Conservation (phyloP, 106 monocot species). For the Dioscorea dumetorum region DNA sequence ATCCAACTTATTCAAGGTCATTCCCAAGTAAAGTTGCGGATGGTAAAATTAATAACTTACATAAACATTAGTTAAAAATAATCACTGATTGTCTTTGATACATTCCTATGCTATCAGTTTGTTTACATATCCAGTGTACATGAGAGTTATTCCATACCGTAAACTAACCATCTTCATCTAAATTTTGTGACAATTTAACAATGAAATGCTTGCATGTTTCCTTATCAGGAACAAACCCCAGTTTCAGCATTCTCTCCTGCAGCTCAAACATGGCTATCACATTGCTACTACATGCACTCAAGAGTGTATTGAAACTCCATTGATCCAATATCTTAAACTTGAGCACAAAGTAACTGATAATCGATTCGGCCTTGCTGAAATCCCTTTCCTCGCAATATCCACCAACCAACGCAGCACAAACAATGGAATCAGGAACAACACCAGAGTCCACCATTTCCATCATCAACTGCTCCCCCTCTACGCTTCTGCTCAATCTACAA, state of each 20-base stretch:
- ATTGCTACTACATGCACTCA: constrained; percentile 40
- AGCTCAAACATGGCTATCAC: constrained; percentile 44
- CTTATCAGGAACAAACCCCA: constrained; percentile 62
- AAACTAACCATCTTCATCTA: no score
- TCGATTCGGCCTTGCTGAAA: constrained; percentile 49
- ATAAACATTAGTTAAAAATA: no score
- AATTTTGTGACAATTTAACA: constrained; percentile 35
- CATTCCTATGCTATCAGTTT: no score
- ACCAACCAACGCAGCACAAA: constrained; percentile 39
- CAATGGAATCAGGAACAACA: constrained; percentile 37
- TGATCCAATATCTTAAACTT: constrained; percentile 44
- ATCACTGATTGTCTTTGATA: no score
- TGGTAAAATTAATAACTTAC: no score
- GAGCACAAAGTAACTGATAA: constrained; percentile 37
- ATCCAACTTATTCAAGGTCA: no score
- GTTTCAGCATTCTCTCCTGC: constrained; percentile 59
- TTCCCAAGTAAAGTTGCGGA: no score
- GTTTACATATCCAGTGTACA: no score
- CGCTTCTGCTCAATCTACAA: constrained; percentile 32
- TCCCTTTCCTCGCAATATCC: constrained; percentile 39
- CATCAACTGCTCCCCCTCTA: constrained; percentile 54
- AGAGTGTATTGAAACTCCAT: constrained; percentile 46
- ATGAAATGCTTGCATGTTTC: constrained; percentile 71
- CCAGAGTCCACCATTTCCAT: constrained; percentile 44
- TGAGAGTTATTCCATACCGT: no score